A percentile compares a stretch with the other conserved stretches of the same genome.
Conservation (phyloP, 2,329 filamentous ascomycete species). For the Phialocephala sp. region DNA sequence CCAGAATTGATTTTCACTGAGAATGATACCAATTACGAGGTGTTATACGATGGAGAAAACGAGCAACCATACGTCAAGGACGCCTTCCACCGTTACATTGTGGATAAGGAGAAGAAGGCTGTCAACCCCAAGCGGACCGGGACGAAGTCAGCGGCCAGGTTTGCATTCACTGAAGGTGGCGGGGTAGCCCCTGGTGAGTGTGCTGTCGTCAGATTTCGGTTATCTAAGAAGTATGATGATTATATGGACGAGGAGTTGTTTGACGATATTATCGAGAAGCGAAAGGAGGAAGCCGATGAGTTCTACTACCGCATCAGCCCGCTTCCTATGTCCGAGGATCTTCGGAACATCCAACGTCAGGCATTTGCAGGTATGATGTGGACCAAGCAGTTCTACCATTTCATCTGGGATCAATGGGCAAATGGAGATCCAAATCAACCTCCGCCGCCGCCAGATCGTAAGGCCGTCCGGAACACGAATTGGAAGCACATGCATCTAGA, state of each 20-base stretch:
- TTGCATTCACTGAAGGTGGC: constrained; percentile 85
- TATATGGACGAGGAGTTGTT: constrained; percentile 93
- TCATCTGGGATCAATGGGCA: constrained; percentile 97
- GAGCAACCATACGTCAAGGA: constrained; percentile 89
- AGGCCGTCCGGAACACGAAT: constrained; percentile 80
- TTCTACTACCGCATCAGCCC: constrained; percentile 95
- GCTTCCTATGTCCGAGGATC: constrained; percentile 89
- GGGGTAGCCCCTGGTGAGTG: constrained; percentile 91
- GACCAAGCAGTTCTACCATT: constrained; percentile 97
- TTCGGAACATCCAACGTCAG: constrained; percentile 93
- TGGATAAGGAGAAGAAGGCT: constrained; percentile 78
- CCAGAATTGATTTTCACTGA: constrained; percentile 91
- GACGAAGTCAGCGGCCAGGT: constrained; percentile 93
- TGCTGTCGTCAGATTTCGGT: constrained; percentile 90
- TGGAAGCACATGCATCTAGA: constrained; percentile 97
- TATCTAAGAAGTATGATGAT: constrained; percentile 75
- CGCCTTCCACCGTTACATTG: constrained; percentile 88
- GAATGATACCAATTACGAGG: constrained; percentile 88
- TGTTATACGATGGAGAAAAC: constrained; percentile 80
- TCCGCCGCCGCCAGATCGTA: constrained; percentile 80
- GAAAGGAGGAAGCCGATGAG: constrained; percentile 89
- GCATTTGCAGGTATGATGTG: constrained; percentile 97
- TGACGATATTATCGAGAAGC: constrained; percentile 86
- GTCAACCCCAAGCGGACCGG: constrained; percentile 81
- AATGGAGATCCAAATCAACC: constrained; percentile 90